Conservation (phyloP, 306 rosid genomes). For the Malus fusca region DNA sequence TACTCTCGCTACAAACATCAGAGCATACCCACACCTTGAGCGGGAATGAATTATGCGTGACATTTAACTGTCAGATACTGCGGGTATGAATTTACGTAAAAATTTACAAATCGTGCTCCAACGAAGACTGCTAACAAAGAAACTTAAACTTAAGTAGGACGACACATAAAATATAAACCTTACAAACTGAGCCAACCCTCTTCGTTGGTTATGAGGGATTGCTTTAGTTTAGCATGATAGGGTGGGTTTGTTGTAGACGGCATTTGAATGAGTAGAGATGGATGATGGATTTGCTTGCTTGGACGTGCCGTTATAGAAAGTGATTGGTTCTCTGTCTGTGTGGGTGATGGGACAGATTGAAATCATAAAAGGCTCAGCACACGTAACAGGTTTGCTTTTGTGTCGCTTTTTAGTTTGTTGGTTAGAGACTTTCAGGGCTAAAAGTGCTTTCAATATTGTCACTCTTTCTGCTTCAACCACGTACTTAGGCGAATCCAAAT, state of each 20-base stretch:
- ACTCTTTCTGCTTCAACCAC: neutral
- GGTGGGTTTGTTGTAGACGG: constrained; percentile 13
- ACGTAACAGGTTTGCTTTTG: neutral
- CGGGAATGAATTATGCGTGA: too few relatives aligned
- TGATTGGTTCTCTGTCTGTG: neutral
- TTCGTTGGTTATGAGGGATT: neutral
- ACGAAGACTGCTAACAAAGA: accelerated
- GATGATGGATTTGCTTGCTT: constrained; percentile 35
- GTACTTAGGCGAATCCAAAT: neutral
- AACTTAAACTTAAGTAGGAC: too few relatives aligned
- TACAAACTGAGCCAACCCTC: too few relatives aligned
- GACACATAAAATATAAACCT: too few relatives aligned
- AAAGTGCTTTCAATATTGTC: neutral
- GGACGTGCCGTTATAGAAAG: constrained; percentile 48
- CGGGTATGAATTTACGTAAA: too few relatives aligned
- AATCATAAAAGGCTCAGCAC: neutral
- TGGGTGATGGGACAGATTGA: neutral
- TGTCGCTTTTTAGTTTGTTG: constrained; percentile 1
- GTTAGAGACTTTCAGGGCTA: neutral
- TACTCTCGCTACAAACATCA: too few relatives aligned
- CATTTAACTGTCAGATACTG: accelerated
- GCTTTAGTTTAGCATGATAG: constrained; percentile 8
- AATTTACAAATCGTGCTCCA: too few relatives aligned
- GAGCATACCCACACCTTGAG: too few relatives aligned
- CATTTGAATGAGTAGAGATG: constrained; percentile 19